phyloP scores from a whole-genome alignment of 192 early-diverging fungal genomes.

The Globomyces pollinis-pini region DNA sequence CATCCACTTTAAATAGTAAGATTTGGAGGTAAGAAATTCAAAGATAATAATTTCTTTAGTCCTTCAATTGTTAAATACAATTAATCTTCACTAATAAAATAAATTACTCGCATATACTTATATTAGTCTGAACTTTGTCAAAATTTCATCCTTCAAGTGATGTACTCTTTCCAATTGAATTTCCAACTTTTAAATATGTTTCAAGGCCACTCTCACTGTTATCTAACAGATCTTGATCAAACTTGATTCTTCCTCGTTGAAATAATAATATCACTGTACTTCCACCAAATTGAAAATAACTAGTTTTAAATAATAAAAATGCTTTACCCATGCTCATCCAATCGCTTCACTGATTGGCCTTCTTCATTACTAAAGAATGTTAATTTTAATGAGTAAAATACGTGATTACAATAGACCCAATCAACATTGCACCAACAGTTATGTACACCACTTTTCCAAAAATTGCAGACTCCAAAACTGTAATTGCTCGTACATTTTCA shows the following conservation, averaged over 20 bases:
- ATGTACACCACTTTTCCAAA: slow-evolving; percentile 68
- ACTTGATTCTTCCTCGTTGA: slow-evolving; percentile 48
- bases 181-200: slow-evolving; percentile 55
- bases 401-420: slow-evolving; percentile 66
- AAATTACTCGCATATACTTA: too few species aligned
- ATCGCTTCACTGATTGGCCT: slow-evolving; percentile 34
- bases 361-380: slow-evolving; percentile 29
- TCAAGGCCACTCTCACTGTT: slow-evolving; percentile 61
- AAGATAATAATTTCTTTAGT: too few species aligned
- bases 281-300: slow-evolving; percentile 78
- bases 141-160: neutral
- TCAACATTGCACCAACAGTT: slow-evolving; percentile 77
- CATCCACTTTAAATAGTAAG: too few species aligned
- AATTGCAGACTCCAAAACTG: slow-evolving; percentile 49
- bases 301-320: slow-evolving; percentile 40
- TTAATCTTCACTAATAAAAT: too few species aligned
- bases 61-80: too few species aligned
- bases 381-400: too few species aligned
- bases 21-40: too few species aligned
- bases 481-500: slow-evolving; percentile 65
- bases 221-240: slow-evolving; percentile 62
- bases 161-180: slow-evolving; percentile 26
- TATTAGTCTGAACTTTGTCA: neutral
- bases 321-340: slow-evolving; percentile 73
- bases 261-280: slow-evolving; percentile 67